Conservation (phyloP, 129 eudicot genomes). For the Flaveria robusta region DNA sequence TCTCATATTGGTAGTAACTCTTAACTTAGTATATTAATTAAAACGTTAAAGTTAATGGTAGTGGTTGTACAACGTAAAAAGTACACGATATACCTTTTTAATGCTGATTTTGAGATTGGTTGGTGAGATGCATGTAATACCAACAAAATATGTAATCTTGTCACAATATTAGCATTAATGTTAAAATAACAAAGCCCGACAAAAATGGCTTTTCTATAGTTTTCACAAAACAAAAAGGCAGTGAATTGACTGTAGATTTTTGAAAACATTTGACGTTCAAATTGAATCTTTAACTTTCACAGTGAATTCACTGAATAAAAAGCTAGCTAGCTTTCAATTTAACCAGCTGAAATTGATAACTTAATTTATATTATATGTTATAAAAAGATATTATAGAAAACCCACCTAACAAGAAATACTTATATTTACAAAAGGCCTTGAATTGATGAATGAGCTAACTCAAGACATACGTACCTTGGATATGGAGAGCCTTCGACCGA, state of each 20-base stretch:
- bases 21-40: too few species aligned
- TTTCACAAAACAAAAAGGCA: neutral
- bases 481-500: constrained; percentile 72
- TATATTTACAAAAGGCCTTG: neutral
- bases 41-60: too few species aligned
- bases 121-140: neutral
- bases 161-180: neutral
- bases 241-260: neutral
- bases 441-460: neutral
- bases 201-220: neutral
- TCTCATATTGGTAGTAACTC: too few species aligned
- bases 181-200: neutral
- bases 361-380: too few species aligned
- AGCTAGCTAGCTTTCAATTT: too few species aligned
- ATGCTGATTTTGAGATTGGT: neutral
- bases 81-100: neutral
- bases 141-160: neutral
- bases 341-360: too few species aligned
- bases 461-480: constrained; percentile 52
- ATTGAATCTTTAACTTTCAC: neutral
- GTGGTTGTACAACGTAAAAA: too few species aligned
- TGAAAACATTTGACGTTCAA: neutral
- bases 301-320: too few species aligned
- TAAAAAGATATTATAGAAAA: too few species aligned
- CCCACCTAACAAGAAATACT: neutral